Evolutionary conservation across 352 stramenopile species (phyloP).

Genomic region (Pythium vanterpoolii): DNA sequence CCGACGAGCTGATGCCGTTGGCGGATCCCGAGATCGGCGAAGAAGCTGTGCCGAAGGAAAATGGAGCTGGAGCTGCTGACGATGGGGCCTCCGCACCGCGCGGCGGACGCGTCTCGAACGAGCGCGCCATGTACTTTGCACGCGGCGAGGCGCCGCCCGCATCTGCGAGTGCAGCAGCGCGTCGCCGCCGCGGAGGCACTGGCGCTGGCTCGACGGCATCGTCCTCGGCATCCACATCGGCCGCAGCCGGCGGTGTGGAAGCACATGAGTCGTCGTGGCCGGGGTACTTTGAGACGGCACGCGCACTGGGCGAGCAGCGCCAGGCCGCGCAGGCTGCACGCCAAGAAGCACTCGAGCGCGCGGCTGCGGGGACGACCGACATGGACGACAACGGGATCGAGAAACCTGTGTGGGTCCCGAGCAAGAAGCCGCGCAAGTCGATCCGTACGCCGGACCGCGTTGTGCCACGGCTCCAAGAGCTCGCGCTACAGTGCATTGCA

Average conservation of each 20-base stretch:
- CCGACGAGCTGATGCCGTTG: constrained; percentile 1
- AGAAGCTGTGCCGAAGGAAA: neutral
- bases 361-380: constrained; percentile 23
- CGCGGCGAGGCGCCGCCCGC: constrained; percentile 25
- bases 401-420: constrained; percentile 46
- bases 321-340: constrained; percentile 55
- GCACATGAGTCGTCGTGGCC: constrained; percentile 39
- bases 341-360: constrained; percentile 45
- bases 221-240: neutral
- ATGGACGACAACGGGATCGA: constrained; percentile 2
- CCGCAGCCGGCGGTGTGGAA: neutral
- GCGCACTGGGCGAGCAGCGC: constrained; percentile 57
- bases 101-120: constrained; percentile 23
- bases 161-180: constrained; percentile 9
- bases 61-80: neutral
- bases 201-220: neutral
- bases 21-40: neutral
- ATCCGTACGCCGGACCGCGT: constrained; percentile 48
- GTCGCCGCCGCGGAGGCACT: neutral
- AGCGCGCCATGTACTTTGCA: constrained; percentile 33
- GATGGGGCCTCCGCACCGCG: constrained; percentile 1
- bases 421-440: constrained; percentile 39
- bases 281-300: constrained; percentile 72
- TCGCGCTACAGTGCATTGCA: constrained; percentile 54
- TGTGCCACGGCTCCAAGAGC: constrained; percentile 46